These are phyloP conservation scores for Yamadazyma diddensiae DNA, from an alignment of 1,139 yeast species.

Conservation along the genomic window DNA sequence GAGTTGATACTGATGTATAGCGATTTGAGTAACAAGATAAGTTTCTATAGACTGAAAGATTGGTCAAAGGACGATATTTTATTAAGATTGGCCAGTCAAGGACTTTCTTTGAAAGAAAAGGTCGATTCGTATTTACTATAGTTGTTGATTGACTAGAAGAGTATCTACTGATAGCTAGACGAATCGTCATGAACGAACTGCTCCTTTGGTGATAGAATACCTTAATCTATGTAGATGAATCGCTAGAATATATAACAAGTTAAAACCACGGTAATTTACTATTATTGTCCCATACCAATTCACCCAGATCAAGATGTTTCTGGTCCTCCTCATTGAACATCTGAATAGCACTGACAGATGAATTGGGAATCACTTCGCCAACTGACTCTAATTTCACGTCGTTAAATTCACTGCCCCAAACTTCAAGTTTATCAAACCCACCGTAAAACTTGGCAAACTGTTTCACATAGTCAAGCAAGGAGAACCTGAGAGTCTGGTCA, in stretches of 20 bases:
- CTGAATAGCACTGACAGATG: slow-evolving; percentile 37
- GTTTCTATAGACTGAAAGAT: slow-evolving; percentile 31
- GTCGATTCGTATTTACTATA: slow-evolving; percentile 1
- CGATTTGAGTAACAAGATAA: slow-evolving; percentile 18
- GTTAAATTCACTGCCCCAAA: slow-evolving; percentile 38
- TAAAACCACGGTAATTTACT: slow-evolving; percentile 47
- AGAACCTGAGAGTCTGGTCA: slow-evolving; percentile 19
- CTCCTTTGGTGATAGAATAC: no score
- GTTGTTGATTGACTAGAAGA: no score
- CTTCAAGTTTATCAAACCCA: slow-evolving; percentile 20
- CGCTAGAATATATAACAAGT: no score
- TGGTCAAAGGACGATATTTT: slow-evolving; percentile 44
- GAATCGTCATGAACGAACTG: no score
- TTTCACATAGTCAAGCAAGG: slow-evolving; percentile 22
- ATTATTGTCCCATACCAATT: slow-evolving; percentile 44
- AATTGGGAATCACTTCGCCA: slow-evolving; percentile 27
- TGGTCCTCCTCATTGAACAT: slow-evolving; percentile 25
- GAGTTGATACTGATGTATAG: slow-evolving; percentile 17
- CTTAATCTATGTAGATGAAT: no score
- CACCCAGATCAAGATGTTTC: slow-evolving; percentile 20
- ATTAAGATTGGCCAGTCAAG: slow-evolving; percentile 22
- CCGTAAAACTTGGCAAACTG: slow-evolving; percentile 11
- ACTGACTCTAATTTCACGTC: slow-evolving; percentile 10
- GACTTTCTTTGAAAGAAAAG: slow-evolving; percentile 2
- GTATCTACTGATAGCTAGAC: no score